Evolutionary conservation across 2,329 filamentous ascomycete species (phyloP), one percentile per base, ranked within the genome.

Genomic region (Bipolaris bicolor): DNA sequence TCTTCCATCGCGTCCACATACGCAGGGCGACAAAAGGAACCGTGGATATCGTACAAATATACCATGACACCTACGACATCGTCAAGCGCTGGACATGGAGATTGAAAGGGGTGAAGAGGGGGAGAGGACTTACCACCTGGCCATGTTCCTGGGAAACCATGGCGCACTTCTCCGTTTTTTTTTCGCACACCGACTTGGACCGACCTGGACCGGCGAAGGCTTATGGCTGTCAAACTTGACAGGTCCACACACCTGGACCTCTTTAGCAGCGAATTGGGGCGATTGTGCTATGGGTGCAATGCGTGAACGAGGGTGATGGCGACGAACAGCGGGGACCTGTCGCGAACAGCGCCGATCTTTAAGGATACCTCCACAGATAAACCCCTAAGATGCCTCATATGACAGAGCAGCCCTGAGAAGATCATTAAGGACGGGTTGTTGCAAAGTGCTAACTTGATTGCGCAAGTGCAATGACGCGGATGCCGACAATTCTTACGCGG

Each of bases 1-100:
- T 70, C 20, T 41, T 54, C 64, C 66, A 66, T 47, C 73, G 71
- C 29, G 69, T 61, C 50, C 66, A 67, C 51, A 75, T 57, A 50
- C 74, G 65, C 26, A 70, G 59, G 7, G 52, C 55, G 2, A 76
- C 60, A 22, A 76, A 76, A 15, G 68, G 58, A 4, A 69, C 29
- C 0, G 69, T 64, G 34, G 64, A 65, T 33, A 58, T 58, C 1
- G 63, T 80, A 36, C 63, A 73, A 39, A 79, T 75, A 18, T 78
- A 75, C 63, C 70, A 65, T 6, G 78, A 79, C 49, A 68, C 64
- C 39, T 70, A 43, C 33, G 18, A 43, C 16, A 18, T 18, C 18
- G 16, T 29, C 63, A 33, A 66, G 55, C 40, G n/a, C 52, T 44
- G 16, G 11, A 48, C 22, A 11, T 31, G 40, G 16, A 4, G 16